These are phyloP conservation scores for Plasmopara halstedii DNA, from an alignment of 352 stramenopile species.

Conservation along the genomic window DNA sequence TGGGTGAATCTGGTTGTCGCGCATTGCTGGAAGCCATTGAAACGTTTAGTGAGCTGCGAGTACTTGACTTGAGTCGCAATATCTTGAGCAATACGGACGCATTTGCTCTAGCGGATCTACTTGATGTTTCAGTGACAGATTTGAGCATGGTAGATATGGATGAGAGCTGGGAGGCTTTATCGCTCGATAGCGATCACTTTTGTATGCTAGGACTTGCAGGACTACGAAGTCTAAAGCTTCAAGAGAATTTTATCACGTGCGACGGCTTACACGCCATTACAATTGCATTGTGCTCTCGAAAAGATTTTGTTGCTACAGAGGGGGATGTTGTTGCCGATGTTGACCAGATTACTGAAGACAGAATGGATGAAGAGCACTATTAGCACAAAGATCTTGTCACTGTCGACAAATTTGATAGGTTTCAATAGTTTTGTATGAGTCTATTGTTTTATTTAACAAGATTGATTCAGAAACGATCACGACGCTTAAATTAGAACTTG, in stretches of 20 bases:
- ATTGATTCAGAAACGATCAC: no score
- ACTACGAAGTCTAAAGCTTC: conserved; percentile 28
- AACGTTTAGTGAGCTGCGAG: conserved; percentile 22
- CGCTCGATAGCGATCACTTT: conserved; percentile 4
- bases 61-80: conserved; percentile 40
- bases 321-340: conserved; percentile 1
- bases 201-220: conserved; percentile 11
- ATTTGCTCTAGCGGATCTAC: conserved; percentile 28
- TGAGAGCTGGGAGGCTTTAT: not conserved
- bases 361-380: no score
- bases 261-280: conserved; percentile 53
- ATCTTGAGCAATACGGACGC: conserved; percentile 56
- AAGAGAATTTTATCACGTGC: conserved; percentile 64
- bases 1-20: conserved; percentile 41
- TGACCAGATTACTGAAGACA: no score
- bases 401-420: no score
- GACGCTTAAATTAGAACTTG: no score
- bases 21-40: conserved; percentile 23
- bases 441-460: no score
- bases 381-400: no score
- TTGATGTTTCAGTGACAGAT: conserved; percentile 21
- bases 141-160: conserved; percentile 6
- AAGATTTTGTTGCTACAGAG: conserved; percentile 14
- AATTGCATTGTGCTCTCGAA: conserved; percentile 29
- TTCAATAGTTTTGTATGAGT: no score